These are phyloP conservation scores for Solanum bulbocastanum DNA, from an alignment of 257 asterid genomes.

Conservation along the genomic window DNA sequence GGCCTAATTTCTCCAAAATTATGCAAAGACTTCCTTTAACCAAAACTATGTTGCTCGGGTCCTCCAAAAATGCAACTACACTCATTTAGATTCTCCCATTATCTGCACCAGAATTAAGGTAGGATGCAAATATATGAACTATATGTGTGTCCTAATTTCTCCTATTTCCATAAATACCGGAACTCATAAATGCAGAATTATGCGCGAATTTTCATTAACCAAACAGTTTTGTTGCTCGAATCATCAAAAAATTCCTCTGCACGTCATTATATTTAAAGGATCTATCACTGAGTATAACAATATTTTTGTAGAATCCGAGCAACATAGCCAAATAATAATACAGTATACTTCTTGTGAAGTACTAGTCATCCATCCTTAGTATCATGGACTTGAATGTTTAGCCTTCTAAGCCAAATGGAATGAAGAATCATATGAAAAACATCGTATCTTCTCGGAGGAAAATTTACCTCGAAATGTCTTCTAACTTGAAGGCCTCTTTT, in stretches of 20 bases:
- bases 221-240: not conserved
- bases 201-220: not conserved
- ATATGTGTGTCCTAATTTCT: not conserved
- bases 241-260: not conserved
- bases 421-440: slow-evolving; percentile 56
- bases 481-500: slow-evolving; percentile 26
- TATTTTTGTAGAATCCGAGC: not conserved
- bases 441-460: slow-evolving; percentile 41
- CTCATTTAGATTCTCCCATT: not conserved
- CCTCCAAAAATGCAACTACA: not conserved
- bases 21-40: not conserved
- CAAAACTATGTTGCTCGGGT: not conserved
- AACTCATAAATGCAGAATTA: not conserved
- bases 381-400: slow-evolving; percentile 38
- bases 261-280: not conserved
- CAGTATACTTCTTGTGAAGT: not conserved
- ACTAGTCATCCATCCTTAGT: slow-evolving; percentile 3
- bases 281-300: not conserved
- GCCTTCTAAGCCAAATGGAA: slow-evolving; percentile 49
- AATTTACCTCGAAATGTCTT: slow-evolving; percentile 45
- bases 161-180: no score
- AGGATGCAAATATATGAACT: not conserved
- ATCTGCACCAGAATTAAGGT: no score
- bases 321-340: not conserved
- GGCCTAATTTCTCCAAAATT: no score